These are phyloP conservation scores for Chaetomium olivaceum DNA, from an alignment of 2,329 filamentous ascomycete genomes.

Conservation along the genomic window DNA sequence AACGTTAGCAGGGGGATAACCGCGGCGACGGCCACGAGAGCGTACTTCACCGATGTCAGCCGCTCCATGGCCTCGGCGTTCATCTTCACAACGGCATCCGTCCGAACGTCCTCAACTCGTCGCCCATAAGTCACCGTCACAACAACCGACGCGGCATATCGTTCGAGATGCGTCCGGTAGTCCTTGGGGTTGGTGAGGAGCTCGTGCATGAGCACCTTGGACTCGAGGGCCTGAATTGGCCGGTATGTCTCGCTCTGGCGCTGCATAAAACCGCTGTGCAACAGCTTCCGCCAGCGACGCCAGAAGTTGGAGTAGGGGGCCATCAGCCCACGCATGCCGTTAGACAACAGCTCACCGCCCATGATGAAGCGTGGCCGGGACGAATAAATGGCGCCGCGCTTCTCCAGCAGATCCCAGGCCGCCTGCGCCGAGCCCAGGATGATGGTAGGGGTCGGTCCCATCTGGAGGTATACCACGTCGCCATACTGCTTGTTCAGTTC, in stretches of 20 bases:
- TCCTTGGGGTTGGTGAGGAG: conserved; percentile 36
- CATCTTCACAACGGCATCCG: conserved; percentile 41
- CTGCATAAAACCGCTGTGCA: conserved; percentile 48
- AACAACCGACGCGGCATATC: conserved; percentile 46
- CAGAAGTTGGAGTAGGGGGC: conserved; percentile 46
- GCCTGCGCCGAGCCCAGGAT: conserved; percentile 46
- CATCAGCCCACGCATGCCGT: conserved; percentile 46
- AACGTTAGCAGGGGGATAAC: too few relatives aligned
- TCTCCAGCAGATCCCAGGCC: conserved; percentile 48
- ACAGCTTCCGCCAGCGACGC: conserved; percentile 46
- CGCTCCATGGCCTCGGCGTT: conserved; percentile 47
- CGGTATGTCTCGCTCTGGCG: conserved; percentile 46
- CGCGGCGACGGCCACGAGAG: too few relatives aligned
- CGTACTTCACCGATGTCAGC: conserved; percentile 46
- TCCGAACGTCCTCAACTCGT: conserved; percentile 39
- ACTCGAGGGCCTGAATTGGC: conserved; percentile 45
- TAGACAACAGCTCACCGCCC: conserved; percentile 46
- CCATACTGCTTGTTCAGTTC: conserved; percentile 42
- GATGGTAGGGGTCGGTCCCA: conserved; percentile 46
- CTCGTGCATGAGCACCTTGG: conserved; percentile 44
- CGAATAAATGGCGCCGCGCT: conserved; percentile 46
- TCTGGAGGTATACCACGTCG: conserved; percentile 46
- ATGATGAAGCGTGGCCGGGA: conserved; percentile 50
- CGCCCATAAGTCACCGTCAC: conserved; percentile 47
- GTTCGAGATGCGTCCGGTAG: conserved; percentile 40